Percentiles rank a stretch among this genome's conserved stretches.
phyloP scores from a whole-genome alignment of 176 grass and related monocot species.

The Saccharum spontaneum region DNA sequence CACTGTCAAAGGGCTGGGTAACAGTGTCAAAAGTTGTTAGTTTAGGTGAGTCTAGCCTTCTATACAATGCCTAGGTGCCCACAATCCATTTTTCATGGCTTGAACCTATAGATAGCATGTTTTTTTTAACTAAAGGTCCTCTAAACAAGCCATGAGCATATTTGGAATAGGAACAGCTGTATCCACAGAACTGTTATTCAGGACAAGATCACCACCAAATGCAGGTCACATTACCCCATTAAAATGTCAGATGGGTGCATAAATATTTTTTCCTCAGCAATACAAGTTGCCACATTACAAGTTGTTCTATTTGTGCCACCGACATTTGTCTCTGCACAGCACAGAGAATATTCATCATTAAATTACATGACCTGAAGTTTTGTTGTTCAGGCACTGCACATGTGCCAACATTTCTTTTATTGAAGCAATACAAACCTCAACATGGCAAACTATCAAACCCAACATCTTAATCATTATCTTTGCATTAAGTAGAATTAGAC shows the following conservation, averaged over 20 bases:
- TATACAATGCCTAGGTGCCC: conserved; percentile 1
- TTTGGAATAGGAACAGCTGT: background rate
- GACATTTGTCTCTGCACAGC: too few relatives aligned
- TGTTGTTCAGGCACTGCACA: too few relatives aligned
- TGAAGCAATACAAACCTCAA: too few relatives aligned
- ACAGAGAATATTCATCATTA: too few relatives aligned
- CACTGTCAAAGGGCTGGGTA: too few relatives aligned
- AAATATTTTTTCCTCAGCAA: conserved; percentile 6
- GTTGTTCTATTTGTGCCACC: too few relatives aligned
- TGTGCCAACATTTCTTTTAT: too few relatives aligned
- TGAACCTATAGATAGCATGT: background rate
- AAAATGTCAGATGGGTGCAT: conserved; percentile 12
- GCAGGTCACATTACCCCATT: background rate
- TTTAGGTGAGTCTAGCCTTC: conserved; percentile 9
- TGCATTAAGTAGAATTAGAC: too few relatives aligned
- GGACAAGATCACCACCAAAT: background rate
- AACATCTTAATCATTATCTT: too few relatives aligned
- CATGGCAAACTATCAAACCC: too few relatives aligned
- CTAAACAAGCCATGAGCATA: background rate
- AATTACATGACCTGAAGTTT: too few relatives aligned
- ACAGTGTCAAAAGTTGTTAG: conserved; percentile 9
- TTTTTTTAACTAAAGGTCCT: background rate
- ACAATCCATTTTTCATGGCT: background rate
- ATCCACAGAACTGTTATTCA: background rate
- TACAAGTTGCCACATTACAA: too few relatives aligned